Evolutionary conservation across 768 basidiomycete genomes (phyloP).

Genomic region (Lanmaoa pseudosensibilis): DNA sequence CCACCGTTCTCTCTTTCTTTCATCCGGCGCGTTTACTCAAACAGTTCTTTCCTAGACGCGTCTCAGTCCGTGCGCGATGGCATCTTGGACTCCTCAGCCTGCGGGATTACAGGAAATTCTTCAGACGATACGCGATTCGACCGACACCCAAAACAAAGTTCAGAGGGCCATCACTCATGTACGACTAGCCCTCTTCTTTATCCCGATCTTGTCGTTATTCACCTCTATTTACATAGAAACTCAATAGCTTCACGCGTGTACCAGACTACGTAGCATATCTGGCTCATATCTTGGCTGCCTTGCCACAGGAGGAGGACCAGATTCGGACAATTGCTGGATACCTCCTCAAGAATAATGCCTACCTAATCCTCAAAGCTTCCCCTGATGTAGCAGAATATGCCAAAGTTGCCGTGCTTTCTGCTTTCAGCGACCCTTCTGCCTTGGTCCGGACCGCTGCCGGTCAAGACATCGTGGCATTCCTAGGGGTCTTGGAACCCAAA

Average conservation of each 20-base stretch:
- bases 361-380: constrained; percentile 67
- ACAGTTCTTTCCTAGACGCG: constrained; percentile 26
- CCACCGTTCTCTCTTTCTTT: constrained; percentile 22
- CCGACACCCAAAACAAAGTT: constrained; percentile 67
- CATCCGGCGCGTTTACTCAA: constrained; percentile 32
- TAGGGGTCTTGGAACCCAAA: constrained; percentile 83
- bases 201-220: constrained; percentile 20
- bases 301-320: constrained; percentile 84
- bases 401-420: constrained; percentile 73
- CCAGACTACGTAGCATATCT: constrained; percentile 97
- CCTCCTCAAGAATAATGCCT: constrained; percentile 93
- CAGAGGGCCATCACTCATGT: constrained; percentile 87
- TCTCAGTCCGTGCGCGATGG: constrained; percentile 46
- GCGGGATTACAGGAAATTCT: constrained; percentile 90
- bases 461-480: constrained; percentile 87
- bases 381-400: constrained; percentile 70
- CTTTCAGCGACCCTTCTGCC: constrained; percentile 76
- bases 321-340: constrained; percentile 96
- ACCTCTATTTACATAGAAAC: constrained; percentile 55
- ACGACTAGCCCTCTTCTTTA: constrained; percentile 27
- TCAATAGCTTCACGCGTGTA: constrained; percentile 81
- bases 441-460: constrained; percentile 95
- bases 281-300: constrained; percentile 82
- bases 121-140: constrained; percentile 88
- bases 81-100: constrained; percentile 81